Base-by-base conservation (phyloP, 768 basidiomycete genomes). In the Cyclocybe aegerita region DNA sequence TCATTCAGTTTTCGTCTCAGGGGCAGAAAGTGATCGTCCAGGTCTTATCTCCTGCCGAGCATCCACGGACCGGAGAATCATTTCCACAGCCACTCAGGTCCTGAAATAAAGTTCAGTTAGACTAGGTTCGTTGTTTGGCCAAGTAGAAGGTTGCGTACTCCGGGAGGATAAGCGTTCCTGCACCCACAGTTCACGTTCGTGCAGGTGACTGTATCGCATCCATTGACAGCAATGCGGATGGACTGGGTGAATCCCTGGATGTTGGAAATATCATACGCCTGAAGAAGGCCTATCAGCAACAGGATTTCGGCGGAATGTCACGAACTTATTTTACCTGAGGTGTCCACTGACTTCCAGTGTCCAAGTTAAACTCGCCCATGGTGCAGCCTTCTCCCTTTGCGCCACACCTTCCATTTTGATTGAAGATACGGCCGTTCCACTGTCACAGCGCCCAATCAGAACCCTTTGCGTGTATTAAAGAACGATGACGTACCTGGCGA, bases 231-330 rank as follows among this genome's bases (percentile, higher is more conserved):
- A 41, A 73, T 68, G 17, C 56, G 43, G 14, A 73, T 64, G 7
- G 69, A 69, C 50, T 72, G 70, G 2, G 72, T 73, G 58, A 72
- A 75, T 5, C 72, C 73, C 57, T 70, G 72, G 48, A 75, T 73
- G 55, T 74, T 75, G 35, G 72, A 74, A 16, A 75, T 71, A 48
- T 75, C 73, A 53, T 75, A 74, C 9, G 70, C 68, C 61, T 73
- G 55, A 15, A n/a, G 29, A 44, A 43, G 30, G 23, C 31, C 16
- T 10, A 34, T 15, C 30, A 12, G 29, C 30, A 37, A 49, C 10
- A 1, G 17, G 0, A 12, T 15, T 8, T 12, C 11, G 43, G 9
- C 23, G 16, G 23, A 7, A 30, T 15, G 43, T 2, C 1, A 32
- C 9, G 33, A 46, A 23, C 3, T 23, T 23, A 23, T 23, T 50